phyloP scores from a whole-genome alignment of 305 asterid species.

The Rubia tinctorum region DNA sequence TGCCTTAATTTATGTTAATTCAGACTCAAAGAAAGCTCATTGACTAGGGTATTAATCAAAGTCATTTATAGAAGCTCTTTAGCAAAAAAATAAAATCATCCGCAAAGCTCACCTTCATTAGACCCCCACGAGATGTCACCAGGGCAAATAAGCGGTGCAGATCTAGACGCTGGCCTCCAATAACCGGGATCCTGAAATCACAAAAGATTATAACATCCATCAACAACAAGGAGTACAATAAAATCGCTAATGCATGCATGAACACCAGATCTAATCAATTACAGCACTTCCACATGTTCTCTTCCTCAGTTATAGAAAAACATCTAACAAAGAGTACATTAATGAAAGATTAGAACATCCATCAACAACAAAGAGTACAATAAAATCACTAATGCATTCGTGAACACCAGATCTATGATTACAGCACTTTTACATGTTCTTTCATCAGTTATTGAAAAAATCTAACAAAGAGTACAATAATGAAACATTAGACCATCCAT shows the following conservation, averaged over 20 bases:
- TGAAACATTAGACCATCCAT: not conserved
- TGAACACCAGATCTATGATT: not conserved
- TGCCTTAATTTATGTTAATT: not conserved
- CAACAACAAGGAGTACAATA: not conserved
- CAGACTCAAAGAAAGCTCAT: not conserved
- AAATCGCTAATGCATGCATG: not conserved
- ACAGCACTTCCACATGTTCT: not conserved
- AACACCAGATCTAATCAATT: not conserved
- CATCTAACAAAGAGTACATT: not conserved
- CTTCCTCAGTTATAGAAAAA: not conserved
- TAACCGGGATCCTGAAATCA: conserved; percentile 59
- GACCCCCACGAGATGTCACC: conserved; percentile 89
- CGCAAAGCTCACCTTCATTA: conserved; percentile 41
- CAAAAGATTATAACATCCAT: not conserved
- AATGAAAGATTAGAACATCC: not conserved
- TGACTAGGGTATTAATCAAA: not conserved
- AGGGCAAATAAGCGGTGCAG: conserved; percentile 77
- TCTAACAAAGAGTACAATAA: not conserved
- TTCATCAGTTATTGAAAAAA: not conserved
- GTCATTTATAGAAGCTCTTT: not conserved
- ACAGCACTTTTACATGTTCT: not conserved
- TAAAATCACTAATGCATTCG: not conserved
- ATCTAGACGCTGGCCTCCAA: conserved; percentile 77
- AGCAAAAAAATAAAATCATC: not conserved
- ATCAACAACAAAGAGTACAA: not conserved